Percentiles rank a stretch among this genome's conserved stretches.
These are phyloP conservation scores for Haplosporangium sp. DNA, from an alignment of 371 early-diverging fungal genomes.

Conservation along the genomic window DNA sequence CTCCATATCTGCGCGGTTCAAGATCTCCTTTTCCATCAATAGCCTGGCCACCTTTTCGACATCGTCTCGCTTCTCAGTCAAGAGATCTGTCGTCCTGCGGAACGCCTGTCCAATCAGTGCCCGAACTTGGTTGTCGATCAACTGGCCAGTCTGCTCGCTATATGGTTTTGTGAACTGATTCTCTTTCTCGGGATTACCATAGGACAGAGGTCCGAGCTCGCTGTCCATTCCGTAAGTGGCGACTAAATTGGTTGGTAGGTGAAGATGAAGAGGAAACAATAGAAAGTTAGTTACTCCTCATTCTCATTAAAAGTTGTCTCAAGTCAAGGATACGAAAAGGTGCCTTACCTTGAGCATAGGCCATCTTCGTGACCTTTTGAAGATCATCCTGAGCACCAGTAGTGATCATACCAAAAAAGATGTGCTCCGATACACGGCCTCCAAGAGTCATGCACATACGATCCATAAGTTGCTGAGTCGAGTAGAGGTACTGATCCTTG, in stretches of 20 bases:
- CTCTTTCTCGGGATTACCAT: slow-evolving; percentile 77
- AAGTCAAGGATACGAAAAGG: too few species aligned
- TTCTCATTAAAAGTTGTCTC: background rate
- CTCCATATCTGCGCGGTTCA: slow-evolving; percentile 96
- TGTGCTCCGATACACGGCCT: slow-evolving; percentile 95
- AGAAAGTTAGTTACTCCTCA: background rate
- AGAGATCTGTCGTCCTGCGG: slow-evolving; percentile 78
- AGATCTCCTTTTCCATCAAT: slow-evolving; percentile 95
- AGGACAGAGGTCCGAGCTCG: slow-evolving; percentile 89
- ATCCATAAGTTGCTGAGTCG: slow-evolving; percentile 91
- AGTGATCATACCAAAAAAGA: slow-evolving; percentile 86
- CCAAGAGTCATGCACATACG: slow-evolving; percentile 98
- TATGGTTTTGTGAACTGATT: slow-evolving; percentile 94
- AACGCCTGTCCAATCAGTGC: slow-evolving; percentile 85
- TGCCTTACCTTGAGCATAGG: slow-evolving; percentile 83
- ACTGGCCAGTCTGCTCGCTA: slow-evolving; percentile 92
- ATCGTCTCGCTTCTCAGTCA: slow-evolving; percentile 83
- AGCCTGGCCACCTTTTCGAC: slow-evolving; percentile 95
- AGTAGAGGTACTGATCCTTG: slow-evolving; percentile 96
- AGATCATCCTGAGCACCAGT: slow-evolving; percentile 79
- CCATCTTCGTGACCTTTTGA: slow-evolving; percentile 97
- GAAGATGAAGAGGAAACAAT: background rate
- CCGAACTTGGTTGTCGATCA: slow-evolving; percentile 96
- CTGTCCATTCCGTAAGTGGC: slow-evolving; percentile 96
- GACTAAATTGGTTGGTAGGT: slow-evolving; percentile 55